Conservation (phyloP, 169 alveolate genomes). For the Cryptosporidium sp. region DNA sequence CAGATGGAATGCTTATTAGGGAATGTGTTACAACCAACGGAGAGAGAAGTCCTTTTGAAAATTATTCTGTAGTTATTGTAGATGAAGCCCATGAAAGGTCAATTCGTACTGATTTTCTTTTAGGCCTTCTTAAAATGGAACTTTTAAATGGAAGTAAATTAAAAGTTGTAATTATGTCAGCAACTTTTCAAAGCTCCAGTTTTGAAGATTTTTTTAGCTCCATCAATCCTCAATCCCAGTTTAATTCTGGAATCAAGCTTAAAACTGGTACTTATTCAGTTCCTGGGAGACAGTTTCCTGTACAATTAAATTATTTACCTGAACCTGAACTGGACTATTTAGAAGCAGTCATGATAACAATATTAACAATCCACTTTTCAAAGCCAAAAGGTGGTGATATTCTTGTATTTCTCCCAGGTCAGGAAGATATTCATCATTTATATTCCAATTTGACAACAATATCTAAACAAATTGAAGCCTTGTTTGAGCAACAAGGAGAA, state of each 20-base stretch:
- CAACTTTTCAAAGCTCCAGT: constrained; percentile 89
- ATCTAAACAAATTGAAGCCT: constrained; percentile 10
- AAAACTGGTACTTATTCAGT: constrained; percentile 78
- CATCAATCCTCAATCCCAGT: not conserved
- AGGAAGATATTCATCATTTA: constrained; percentile 87
- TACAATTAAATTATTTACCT: constrained; percentile 84
- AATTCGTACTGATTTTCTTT: constrained; percentile 91
- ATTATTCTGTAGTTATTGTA: constrained; percentile 88
- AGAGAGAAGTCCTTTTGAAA: constrained; percentile 79
- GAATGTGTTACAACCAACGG: constrained; percentile 88
- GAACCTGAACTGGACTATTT: constrained; percentile 87
- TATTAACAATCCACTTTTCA: constrained; percentile 83
- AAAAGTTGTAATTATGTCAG: constrained; percentile 93
- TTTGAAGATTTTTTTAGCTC: constrained; percentile 85
- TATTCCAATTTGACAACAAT: not conserved
- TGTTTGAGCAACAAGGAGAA: constrained; percentile 50
- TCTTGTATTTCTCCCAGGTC: constrained; percentile 95
- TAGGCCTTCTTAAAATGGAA: constrained; percentile 89
- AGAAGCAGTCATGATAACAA: constrained; percentile 81
- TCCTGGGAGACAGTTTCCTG: constrained; percentile 88
- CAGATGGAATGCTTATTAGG: constrained; percentile 95
- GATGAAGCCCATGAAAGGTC: constrained; percentile 98
- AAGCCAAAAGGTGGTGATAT: constrained; percentile 89
- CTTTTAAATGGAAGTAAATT: constrained; percentile 85
- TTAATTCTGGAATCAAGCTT: not conserved